phyloP scores from a whole-genome alignment of 805 yeast genomes.

The Teunomyces panamensis region DNA sequence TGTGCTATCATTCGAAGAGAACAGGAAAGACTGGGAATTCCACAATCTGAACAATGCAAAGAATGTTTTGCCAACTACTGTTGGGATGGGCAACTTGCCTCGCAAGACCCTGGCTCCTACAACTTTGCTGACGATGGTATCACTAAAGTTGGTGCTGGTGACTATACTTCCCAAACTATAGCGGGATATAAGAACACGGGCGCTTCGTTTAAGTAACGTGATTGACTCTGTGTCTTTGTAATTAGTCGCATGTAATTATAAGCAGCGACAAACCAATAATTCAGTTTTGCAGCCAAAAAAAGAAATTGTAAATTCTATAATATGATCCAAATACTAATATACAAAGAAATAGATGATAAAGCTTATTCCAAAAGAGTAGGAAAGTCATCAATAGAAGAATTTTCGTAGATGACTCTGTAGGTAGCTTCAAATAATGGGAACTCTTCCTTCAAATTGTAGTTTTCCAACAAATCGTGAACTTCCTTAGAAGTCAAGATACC shows the following conservation, averaged over 20 bases:
- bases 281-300: background rate
- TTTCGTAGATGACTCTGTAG: constrained; percentile 77
- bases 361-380: constrained; percentile 60
- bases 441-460: constrained; percentile 52
- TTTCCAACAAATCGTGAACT: constrained; percentile 77
- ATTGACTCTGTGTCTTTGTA: too few relatives aligned
- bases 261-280: too few relatives aligned
- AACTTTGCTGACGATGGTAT: constrained; percentile 11
- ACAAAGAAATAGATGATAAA: constrained; percentile 1
- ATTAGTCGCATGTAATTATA: background rate
- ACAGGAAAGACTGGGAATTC: constrained; percentile 60
- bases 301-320: background rate
- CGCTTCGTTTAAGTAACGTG: background rate
- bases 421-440: constrained; percentile 83
- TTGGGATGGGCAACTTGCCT: constrained; percentile 54
- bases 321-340: constrained; percentile 3
- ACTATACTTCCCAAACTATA: constrained; percentile 7
- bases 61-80: constrained; percentile 70
- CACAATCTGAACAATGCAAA: constrained; percentile 64
- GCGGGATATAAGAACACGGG: constrained; percentile 8
- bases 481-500: constrained; percentile 89
- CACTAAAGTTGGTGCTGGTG: constrained; percentile 4
- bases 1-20: constrained; percentile 81
- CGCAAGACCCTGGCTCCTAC: constrained; percentile 7
- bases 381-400: constrained; percentile 68